These are phyloP conservation scores for Wickerhamiella infanticola DNA, from an alignment of 1,139 yeast genomes.

Conservation along the genomic window DNA sequence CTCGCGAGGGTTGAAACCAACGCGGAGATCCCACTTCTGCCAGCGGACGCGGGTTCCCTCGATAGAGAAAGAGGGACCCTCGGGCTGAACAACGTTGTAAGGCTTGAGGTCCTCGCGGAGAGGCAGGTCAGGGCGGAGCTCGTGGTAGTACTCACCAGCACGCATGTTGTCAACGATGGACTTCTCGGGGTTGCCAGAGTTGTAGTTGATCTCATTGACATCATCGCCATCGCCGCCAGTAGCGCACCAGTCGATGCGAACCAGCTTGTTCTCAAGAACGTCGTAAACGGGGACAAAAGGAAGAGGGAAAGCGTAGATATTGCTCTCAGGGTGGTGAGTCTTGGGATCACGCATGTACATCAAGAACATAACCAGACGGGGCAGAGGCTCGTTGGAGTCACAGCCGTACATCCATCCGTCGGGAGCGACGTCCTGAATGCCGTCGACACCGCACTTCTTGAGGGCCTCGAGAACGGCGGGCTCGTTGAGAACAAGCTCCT, in stretches of 20 bases:
- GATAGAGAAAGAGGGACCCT: slow-evolving; percentile 65
- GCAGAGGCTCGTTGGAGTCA: slow-evolving; percentile 61
- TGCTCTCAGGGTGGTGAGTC: slow-evolving; percentile 60
- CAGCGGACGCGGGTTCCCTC: slow-evolving; percentile 50
- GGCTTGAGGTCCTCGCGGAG: slow-evolving; percentile 48
- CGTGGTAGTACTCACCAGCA: slow-evolving; percentile 34
- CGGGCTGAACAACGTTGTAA: slow-evolving; percentile 62
- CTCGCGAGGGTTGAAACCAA: slow-evolving; percentile 62
- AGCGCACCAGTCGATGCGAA: slow-evolving; percentile 69
- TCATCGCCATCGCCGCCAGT: slow-evolving; percentile 42
- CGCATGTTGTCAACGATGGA: slow-evolving; percentile 59
- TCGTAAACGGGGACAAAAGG: slow-evolving; percentile 74
- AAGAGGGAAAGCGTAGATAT: slow-evolving; percentile 73
- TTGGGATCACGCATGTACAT: slow-evolving; percentile 46
- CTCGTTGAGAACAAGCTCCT: slow-evolving; percentile 35
- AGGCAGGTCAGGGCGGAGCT: slow-evolving; percentile 24
- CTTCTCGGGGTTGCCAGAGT: slow-evolving; percentile 40
- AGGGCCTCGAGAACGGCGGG: slow-evolving; percentile 47
- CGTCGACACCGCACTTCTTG: slow-evolving; percentile 37
- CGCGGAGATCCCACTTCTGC: slow-evolving; percentile 88
- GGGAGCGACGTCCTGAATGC: slow-evolving; percentile 46
- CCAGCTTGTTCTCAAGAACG: slow-evolving; percentile 44
- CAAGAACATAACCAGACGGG: slow-evolving; percentile 57
- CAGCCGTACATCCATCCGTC: slow-evolving; percentile 93
- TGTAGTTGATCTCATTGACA: slow-evolving; percentile 20